Base-by-base conservation (phyloP, 768 basidiomycete species). In the Ramaria rubella region DNA sequence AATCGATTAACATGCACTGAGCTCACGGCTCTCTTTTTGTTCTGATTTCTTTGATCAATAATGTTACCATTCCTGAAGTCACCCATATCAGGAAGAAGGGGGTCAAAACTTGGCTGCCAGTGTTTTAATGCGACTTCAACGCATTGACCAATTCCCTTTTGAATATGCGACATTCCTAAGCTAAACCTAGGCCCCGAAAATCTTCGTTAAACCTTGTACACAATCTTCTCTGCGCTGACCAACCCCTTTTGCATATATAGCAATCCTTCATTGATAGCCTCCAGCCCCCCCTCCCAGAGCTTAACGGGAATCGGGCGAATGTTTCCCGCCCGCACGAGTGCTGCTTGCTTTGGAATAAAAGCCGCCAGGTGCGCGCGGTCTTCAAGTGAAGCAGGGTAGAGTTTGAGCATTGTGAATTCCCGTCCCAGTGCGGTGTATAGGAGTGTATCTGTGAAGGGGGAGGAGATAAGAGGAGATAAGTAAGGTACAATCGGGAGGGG, bases 211-310 rank as follows among this genome's bases (percentile, higher is more conserved):
- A 40, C 38, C 38, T 40, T 53, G 26, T 54, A 54, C 12, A 54
- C 52, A 27, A 62, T 50, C 52, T 62, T 62, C 56, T 62, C 49
- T 19, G 50, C 61, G 44, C 44, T 55, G 45, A 52, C 61, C 42
- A 60, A 53, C 14, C 61, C 59, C 15, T 45, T 21, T 40, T 49
- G 46, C 53, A 55, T 33, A 42, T 60, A 62, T 17, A 46, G 46
- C 27, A 62, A 45, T 6, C 60, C 61, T 6, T 62, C 56, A 19
- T 52, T 51, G 7, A 60, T 33, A 27, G 34, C 48, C 5, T 58
- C 48, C 15, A 62, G 49, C n/a, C 61, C 61, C n/a, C 59, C 58
- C 17, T 58, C 51, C 51, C 50, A 58, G 5, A 52, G 27, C 52
- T 58, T 58, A 8, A 54, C 38, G 14, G 4, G n/a, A 54, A 42